Evolutionary conservation across 2,329 filamentous ascomycete genomes (phyloP), one percentile per base, ranked within the genome.

Genomic region (Xylariaceae sp.): DNA sequence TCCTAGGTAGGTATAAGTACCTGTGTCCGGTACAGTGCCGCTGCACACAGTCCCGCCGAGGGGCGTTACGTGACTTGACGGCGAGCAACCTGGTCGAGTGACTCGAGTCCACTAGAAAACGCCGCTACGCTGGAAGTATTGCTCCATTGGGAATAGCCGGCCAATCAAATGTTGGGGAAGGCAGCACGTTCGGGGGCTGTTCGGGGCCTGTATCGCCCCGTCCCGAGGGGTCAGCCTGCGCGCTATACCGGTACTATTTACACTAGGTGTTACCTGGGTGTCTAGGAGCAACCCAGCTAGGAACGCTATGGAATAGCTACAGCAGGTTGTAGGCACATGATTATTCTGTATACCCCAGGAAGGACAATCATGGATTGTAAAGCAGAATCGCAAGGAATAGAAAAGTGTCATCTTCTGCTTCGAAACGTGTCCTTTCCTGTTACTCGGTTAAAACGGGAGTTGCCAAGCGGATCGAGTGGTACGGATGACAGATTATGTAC

Each of bases 121-220:
- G 15, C 45, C n/a, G n/a, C n/a, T 4, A n/a, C 5, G n/a, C 18
- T 6, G 47, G 15, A 18, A 7, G 15, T 50, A 37, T 57, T 51
- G 15, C 58, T 57, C 42, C 11, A 53, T 52, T 51, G n/a, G 51
- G 56, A 51, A n/a, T 13, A 18, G 48, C 34, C 2, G 15, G 45
- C 56, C 55, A 57, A 57, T 57, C 55, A 53, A 17, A 51, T 23
- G 5, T 9, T 7, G 13, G 30, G 8, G 30, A 51, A n/a, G 2
- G 11, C 5, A 6, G 23, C 49, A 51, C 49, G 49, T 51, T 51
- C 7, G 23, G 37, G 11, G 37, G 23, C 23, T 30, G 23, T 30
- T 56, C 61, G 61, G 61, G 55, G 53, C 58, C 56, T 57, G 53
- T 35, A 59, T 63, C 61, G 13, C 51, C 56, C 61, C 59, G 61